Percentiles rank a stretch among this genome's conserved stretches.
Evolutionary conservation across 345 rosid species (phyloP).

Genomic region (Boechera retrofracta): DNA sequence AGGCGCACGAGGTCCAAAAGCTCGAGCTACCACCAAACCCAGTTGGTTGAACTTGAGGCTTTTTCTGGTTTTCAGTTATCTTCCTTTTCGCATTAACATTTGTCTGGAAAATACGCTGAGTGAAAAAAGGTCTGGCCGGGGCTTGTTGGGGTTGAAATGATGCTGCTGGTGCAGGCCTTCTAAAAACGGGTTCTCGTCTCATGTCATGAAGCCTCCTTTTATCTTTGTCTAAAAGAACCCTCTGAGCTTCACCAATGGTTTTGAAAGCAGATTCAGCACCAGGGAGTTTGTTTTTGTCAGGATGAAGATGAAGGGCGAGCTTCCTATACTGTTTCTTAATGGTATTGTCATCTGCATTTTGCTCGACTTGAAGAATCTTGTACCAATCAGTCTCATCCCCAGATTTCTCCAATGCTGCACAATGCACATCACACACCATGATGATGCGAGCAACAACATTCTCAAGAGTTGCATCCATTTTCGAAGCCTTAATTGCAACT

Average conservation of each 20-base stretch:
- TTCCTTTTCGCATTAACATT: slow-evolving; percentile 32
- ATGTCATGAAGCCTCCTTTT: slow-evolving; percentile 66
- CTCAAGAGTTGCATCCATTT: slow-evolving; percentile 65
- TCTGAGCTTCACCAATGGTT: slow-evolving; percentile 84
- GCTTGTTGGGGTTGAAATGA: slow-evolving; percentile 50
- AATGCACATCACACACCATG: slow-evolving; percentile 86
- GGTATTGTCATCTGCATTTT: slow-evolving; percentile 61
- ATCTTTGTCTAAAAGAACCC: slow-evolving; percentile 68
- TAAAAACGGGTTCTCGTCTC: slow-evolving; percentile 45
- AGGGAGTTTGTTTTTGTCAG: slow-evolving; percentile 88
- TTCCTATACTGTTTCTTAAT: slow-evolving; percentile 89
- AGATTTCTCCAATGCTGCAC: slow-evolving; percentile 61
- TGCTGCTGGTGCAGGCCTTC: slow-evolving; percentile 42
- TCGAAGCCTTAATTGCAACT: slow-evolving; percentile 69
- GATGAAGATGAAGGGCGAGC: slow-evolving; percentile 87
- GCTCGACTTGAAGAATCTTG: slow-evolving; percentile 74
- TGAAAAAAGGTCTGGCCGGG: slow-evolving; percentile 34
- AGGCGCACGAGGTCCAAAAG: slow-evolving; percentile 82
- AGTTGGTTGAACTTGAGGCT: slow-evolving; percentile 52
- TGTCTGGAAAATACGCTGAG: slow-evolving; percentile 41
- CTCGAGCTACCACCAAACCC: slow-evolving; percentile 44
- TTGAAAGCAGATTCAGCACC: slow-evolving; percentile 97
- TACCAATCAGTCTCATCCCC: slow-evolving; percentile 91
- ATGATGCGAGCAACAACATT: slow-evolving; percentile 67
- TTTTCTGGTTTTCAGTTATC: slow-evolving; percentile 46